phyloP scores from a whole-genome alignment of 2,329 filamentous ascomycete genomes.

The Lasiodiplodia citricola region DNA sequence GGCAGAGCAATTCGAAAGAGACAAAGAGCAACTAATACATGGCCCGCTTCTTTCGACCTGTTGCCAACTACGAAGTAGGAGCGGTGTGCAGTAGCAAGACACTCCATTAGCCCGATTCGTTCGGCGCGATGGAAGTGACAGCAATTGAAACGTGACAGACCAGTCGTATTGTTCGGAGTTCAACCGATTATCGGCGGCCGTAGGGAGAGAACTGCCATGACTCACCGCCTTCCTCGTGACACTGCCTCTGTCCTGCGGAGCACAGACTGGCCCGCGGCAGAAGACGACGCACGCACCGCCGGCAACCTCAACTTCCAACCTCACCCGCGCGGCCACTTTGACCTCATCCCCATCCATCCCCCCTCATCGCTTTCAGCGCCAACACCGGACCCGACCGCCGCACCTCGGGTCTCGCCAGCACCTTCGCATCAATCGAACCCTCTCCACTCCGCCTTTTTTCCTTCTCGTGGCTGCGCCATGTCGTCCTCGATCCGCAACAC shows the following conservation, averaged over 20 bases:
- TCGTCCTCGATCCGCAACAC: conserved; percentile 14
- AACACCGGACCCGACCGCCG: background rate
- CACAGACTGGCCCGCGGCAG: background rate
- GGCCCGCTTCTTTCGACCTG: background rate
- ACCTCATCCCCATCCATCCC: conserved; percentile 1
- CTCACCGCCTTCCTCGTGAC: conserved; percentile 6
- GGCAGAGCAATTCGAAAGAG: background rate
- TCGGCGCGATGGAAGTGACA: background rate
- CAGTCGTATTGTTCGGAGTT: background rate
- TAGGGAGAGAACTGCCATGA: conserved; percentile 2
- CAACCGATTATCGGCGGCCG: background rate
- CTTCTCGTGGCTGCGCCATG: conserved; percentile 1
- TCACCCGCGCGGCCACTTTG: background rate
- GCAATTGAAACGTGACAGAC: background rate
- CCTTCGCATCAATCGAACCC: background rate
- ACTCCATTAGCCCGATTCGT: conserved; percentile 3
- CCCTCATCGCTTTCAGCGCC: background rate
- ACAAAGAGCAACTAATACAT: background rate
- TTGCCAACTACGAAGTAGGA: too few species aligned
- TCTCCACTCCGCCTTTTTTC: background rate
- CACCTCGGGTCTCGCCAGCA: background rate
- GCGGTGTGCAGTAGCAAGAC: background rate
- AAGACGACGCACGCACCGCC: conserved; percentile 1
- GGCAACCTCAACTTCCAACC: conserved; percentile 17
- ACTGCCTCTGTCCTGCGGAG: background rate